Evolutionary conservation across 2,329 filamentous ascomycete genomes (phyloP), one percentile per base, ranked within the genome.

Genomic region (Verticillium alfalfae): DNA sequence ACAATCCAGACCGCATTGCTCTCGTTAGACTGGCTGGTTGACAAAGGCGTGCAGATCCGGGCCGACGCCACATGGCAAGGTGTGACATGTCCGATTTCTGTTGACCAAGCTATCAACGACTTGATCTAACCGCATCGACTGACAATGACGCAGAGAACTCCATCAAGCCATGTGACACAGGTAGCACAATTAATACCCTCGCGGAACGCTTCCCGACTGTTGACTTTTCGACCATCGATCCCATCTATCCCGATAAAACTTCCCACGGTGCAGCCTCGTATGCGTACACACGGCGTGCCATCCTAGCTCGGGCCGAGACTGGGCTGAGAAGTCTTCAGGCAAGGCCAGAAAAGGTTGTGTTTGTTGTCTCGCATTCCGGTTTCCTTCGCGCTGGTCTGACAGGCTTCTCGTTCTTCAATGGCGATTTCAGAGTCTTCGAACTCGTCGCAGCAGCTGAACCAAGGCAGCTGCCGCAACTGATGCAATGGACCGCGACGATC

Each of bases 61-160:
- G 81, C 84, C 1, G 80, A 86, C 67, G 86, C 88, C 4, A 79
- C 80, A 60, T 90, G 88, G 88, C 88, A 90, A 77, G 84, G 84
- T 86, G 71, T 9, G 39, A 16, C 10, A 8, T 13, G 41, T 16
- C 31, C 26, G 22, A 12, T 12, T 52, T 52, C 18, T 12, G 45
- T 45, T 52, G 4, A 18, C 18, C 22, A 12, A 52, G 22, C 22
- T 22, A 22, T 22, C 22, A 22, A 22, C 22, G 22, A 22, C 22
- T 15, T 15, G 26, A 31, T 31, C 26, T 31, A 5, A 31, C 26
- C 26, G 26, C 26, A 31, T 31, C 26, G 26, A 31, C 26, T 31
- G 26, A 31, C 26, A 31, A 5, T 31, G 26, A 22, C 45, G 2
- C 63, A 84, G 83, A 86, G 73, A 85, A 80, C 66, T 81, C 82